Base-by-base conservation (phyloP, 306 rosid species). In the Rubus idaeus region DNA sequence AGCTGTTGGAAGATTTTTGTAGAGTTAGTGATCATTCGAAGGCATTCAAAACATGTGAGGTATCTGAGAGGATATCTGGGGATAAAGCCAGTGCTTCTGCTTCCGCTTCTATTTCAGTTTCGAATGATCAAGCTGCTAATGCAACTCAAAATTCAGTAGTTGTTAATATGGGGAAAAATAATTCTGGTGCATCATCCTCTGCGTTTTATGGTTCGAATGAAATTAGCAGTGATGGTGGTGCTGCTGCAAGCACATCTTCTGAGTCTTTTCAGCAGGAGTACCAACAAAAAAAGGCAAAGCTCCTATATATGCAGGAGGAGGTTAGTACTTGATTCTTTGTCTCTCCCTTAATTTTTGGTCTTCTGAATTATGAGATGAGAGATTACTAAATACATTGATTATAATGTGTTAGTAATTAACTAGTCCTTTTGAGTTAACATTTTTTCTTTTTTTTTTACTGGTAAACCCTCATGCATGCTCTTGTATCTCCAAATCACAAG, bases 281-380 rank as follows among this genome's bases (percentile, higher is more conserved):
- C 81, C 94, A 88, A 42, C 93, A 92, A n/a, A 92, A 78, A 79
- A 92, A 90, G 76, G 92, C 97, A 5, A 92, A 88, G 87, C 94
- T 95, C 0, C 79, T 90, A 55, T 86, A 71, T 81, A 92, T 95
- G 92, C 92, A 85, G 57, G 99, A 92, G 58, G 97, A 95, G 99
- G 99, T 95, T 83, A 55, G 93, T 86, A 52, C 21, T 5, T 14
- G 11, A 26, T 45, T 1, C 14, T 17, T 61, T 12, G 3, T 20
- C 53, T 57, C 18, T 40, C 50, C 75, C 30, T 12, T 62, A 62
- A 30, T 30, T 30, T 5, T 1, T 35, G 20, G 3, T 53, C 14
- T 63, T 35, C 4, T 12, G 4, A 26, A 26, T 26, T 58, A 8
- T 21, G 16, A 58, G 39, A 10, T 56, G 26, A 56, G 12, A 10